Percentiles rank a stretch among this genome's conserved stretches.
Conservation (phyloP, 2,329 filamentous ascomycete genomes). For the Fusarium humuli region DNA sequence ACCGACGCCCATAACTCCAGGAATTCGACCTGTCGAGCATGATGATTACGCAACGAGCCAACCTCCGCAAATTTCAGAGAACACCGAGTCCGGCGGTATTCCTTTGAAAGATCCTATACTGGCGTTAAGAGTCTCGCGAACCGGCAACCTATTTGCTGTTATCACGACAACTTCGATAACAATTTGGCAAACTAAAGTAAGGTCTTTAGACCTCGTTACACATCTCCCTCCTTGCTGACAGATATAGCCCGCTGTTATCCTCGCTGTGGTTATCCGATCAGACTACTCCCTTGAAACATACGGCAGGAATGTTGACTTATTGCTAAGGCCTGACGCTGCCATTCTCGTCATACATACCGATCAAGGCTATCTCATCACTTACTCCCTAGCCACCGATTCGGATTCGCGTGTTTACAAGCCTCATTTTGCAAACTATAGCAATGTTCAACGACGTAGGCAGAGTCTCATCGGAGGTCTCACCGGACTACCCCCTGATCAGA, state of each 20-base stretch:
- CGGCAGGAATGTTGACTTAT: conserved; percentile 83
- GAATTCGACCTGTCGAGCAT: conserved; percentile 69
- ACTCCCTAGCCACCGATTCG: conserved; percentile 87
- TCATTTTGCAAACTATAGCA: conserved; percentile 76
- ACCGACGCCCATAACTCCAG: conserved; percentile 66
- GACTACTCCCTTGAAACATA: conserved; percentile 82
- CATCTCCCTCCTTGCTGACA: conserved; percentile 21
- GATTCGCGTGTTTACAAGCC: conserved; percentile 87
- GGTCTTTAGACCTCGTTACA: conserved; percentile 35
- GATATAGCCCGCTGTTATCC: conserved; percentile 82
- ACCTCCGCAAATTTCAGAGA: conserved; percentile 43
- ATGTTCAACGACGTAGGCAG: conserved; percentile 71
- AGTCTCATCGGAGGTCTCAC: conserved; percentile 69
- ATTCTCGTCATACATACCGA: conserved; percentile 92
- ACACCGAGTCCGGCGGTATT: conserved; percentile 50
- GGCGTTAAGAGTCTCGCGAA: conserved; percentile 80
- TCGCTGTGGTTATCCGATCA: conserved; percentile 88
- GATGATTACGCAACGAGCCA: conserved; percentile 53
- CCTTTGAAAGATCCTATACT: conserved; percentile 73
- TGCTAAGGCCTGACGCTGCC: conserved; percentile 90
- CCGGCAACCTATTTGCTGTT: conserved; percentile 85
- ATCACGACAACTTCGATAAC: conserved; percentile 87
- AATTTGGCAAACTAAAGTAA: conserved; percentile 96
- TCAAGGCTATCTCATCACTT: conserved; percentile 90
- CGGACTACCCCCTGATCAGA: conserved; percentile 68